Conservation (phyloP, 805 yeast genomes). For the Nakazawaea laoshanensis region DNA sequence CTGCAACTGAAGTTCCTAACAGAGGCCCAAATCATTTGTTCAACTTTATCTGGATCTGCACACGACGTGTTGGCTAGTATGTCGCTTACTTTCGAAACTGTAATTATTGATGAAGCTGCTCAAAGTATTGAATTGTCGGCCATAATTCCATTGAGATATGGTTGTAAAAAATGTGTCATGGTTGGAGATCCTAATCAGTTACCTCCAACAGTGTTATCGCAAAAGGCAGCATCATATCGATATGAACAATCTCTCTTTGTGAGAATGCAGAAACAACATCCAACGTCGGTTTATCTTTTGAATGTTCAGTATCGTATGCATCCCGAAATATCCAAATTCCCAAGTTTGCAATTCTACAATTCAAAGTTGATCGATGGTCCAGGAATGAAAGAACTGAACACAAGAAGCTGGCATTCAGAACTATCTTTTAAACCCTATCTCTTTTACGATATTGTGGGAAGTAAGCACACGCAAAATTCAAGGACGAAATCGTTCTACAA, state of each 20-base stretch:
- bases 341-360: conserved; percentile 74
- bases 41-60: conserved; percentile 91
- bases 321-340: conserved; percentile 82
- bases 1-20: conserved; percentile 64
- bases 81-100: conserved; percentile 78
- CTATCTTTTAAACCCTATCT: conserved; percentile 61
- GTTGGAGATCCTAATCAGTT: conserved; percentile 98
- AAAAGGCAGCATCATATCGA: conserved; percentile 67
- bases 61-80: conserved; percentile 74
- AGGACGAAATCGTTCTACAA: conserved; percentile 68
- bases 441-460: conserved; percentile 62
- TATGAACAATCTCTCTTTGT: conserved; percentile 93
- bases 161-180: conserved; percentile 85
- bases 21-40: conserved; percentile 78
- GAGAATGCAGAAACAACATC: conserved; percentile 71
- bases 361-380: conserved; percentile 72
- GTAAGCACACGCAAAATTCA: conserved; percentile 56
- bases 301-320: conserved; percentile 98
- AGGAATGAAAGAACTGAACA: conserved; percentile 50
- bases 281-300: conserved; percentile 56
- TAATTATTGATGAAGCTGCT: conserved; percentile 94
- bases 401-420: conserved; percentile 60
- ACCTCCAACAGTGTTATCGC: conserved; percentile 94
- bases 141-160: conserved; percentile 85
- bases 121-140: conserved; percentile 93